A percentile compares a stretch with the other conserved stretches of the same genome.
phyloP scores from a whole-genome alignment of 805 yeast species.

The Saccharomycopsis amapae region DNA sequence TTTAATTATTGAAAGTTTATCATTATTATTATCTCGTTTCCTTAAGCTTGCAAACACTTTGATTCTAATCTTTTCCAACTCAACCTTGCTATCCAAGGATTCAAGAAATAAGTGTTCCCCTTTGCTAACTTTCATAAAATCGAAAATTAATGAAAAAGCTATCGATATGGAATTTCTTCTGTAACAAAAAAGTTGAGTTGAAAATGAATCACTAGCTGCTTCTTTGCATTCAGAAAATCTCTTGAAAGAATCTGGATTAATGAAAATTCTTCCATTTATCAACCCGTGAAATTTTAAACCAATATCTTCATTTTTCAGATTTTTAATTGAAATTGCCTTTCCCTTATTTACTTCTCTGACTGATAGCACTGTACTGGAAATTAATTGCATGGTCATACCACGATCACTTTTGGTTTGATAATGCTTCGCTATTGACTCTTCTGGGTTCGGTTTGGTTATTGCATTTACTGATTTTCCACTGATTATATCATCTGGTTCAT shows the following conservation, averaged over 20 bases:
- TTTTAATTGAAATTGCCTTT: background rate
- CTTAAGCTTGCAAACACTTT: slow-evolving; percentile 1
- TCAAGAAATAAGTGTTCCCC: background rate
- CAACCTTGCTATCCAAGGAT: background rate
- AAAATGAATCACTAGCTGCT: background rate
- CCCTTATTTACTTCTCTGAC: background rate
- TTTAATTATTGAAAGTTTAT: slow-evolving; percentile 2
- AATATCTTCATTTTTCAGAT: background rate
- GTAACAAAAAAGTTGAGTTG: slow-evolving; percentile 15
- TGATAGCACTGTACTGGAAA: slow-evolving; percentile 4
- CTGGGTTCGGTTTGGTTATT: background rate
- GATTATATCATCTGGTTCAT: background rate
- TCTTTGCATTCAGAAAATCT: slow-evolving; percentile 1
- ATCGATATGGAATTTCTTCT: slow-evolving; percentile 17
- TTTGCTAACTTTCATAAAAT: background rate
- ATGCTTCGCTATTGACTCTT: background rate
- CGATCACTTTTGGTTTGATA: background rate
- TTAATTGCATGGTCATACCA: background rate
- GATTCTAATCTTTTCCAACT: background rate
- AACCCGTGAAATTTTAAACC: background rate
- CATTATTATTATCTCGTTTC: slow-evolving; percentile 1
- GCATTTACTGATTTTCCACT: background rate
- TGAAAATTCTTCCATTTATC: slow-evolving; percentile 14
- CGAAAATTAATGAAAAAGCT: slow-evolving; percentile 2
- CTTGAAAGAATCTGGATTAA: slow-evolving; percentile 10